A percentile compares a stretch with the other conserved stretches of the same genome.
Evolutionary conservation across 164 flowering plant genomes (phyloP).

Genomic region (Buxus sempervirens): DNA sequence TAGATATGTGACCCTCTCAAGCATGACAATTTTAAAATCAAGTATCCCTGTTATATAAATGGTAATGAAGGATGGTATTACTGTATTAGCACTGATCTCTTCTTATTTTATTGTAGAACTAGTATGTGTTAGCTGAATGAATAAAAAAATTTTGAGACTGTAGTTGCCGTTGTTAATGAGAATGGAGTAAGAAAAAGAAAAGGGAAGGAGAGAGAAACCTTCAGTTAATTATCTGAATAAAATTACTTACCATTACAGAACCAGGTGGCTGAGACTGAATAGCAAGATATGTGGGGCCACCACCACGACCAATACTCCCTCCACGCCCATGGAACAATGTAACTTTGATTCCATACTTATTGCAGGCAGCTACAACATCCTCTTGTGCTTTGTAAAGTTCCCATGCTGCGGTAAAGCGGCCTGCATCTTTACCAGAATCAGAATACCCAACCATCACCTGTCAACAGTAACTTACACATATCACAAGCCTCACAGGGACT

Average conservation of each 20-base stretch:
- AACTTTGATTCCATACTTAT: constrained; percentile 78
- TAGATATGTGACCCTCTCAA: neutral
- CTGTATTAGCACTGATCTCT: neutral
- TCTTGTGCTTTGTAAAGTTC: constrained; percentile 96
- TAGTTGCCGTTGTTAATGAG: neutral
- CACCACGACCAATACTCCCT: constrained; percentile 97
- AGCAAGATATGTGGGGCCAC: constrained; percentile 95
- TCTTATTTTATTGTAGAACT: no score
- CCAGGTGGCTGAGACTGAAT: constrained; percentile 99
- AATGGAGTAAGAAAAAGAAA: no score
- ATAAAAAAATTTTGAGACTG: no score
- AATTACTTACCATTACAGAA: constrained; percentile 74
- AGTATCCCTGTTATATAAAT: neutral
- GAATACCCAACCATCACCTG: constrained; percentile 99
- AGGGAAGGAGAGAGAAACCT: no score
- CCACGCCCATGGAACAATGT: constrained; percentile 99
- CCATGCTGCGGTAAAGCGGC: constrained; percentile 97
- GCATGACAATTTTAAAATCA: neutral
- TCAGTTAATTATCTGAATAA: neutral
- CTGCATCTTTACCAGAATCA: constrained; percentile 95
- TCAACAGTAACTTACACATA: constrained; percentile 15
- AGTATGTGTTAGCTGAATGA: no score
- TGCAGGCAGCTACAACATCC: constrained; percentile 92
- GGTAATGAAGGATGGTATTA: neutral
- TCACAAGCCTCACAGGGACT: constrained; percentile 1